These are phyloP conservation scores for Magnolia sinica DNA, from an alignment of 164 flowering plant species.

Conservation along the genomic window DNA sequence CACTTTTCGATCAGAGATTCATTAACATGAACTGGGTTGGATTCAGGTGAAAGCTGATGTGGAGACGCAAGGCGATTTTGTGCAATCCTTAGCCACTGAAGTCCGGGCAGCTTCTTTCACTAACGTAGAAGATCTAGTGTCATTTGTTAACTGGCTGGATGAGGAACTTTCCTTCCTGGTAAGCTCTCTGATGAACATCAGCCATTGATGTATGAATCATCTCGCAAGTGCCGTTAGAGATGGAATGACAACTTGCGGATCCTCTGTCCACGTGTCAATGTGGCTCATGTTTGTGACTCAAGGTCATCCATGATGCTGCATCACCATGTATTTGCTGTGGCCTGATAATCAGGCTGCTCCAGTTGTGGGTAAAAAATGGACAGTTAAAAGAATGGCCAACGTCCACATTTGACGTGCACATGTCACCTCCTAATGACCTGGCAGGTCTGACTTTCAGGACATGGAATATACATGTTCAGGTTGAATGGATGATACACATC, in stretches of 20 bases:
- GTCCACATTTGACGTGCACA: too few relatives aligned
- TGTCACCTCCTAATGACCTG: too few relatives aligned
- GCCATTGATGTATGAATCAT: too few relatives aligned
- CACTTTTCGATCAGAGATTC: background rate
- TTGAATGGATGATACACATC: too few relatives aligned
- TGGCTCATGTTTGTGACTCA: background rate
- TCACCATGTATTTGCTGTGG: background rate
- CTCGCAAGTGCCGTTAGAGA: background rate
- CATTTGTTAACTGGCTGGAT: constrained; percentile 97
- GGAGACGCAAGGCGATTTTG: constrained; percentile 98
- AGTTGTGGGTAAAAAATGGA: background rate
- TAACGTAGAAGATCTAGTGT: constrained; percentile 69
- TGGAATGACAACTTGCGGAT: background rate
- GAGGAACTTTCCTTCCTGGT: constrained; percentile 99
- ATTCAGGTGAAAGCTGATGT: constrained; percentile 97
- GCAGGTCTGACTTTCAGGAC: too few relatives aligned
- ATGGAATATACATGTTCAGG: too few relatives aligned
- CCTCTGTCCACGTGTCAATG: background rate
- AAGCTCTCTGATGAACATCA: constrained; percentile 13
- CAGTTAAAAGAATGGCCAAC: too few relatives aligned
- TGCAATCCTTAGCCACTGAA: constrained; percentile 86
- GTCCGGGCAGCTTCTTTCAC: constrained; percentile 84
- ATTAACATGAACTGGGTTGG: background rate
- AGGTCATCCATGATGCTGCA: background rate
- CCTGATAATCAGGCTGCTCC: background rate